Conservation (phyloP, 352 stramenopile genomes). For the Globisporangium ultimum region DNA sequence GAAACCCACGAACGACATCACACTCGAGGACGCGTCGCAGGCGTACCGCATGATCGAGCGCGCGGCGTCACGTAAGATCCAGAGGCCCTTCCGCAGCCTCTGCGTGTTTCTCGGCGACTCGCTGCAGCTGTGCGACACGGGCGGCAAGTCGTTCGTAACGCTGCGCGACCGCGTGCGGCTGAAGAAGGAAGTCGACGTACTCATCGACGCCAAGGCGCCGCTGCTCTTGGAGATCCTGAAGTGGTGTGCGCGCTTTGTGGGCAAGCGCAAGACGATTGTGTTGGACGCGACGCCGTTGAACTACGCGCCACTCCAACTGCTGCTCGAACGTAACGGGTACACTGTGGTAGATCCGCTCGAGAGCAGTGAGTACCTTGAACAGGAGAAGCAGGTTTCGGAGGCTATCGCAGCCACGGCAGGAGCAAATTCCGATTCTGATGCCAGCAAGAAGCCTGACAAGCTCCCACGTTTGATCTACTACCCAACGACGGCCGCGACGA, state of each 20-base stretch:
- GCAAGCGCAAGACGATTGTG: constrained; percentile 51
- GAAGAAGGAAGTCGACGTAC: constrained; percentile 63
- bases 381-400: constrained; percentile 12
- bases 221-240: constrained; percentile 51
- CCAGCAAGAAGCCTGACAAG: constrained; percentile 31
- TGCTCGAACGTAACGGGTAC: constrained; percentile 46
- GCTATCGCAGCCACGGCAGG: neutral
- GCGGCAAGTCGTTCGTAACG: constrained; percentile 44
- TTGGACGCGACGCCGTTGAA: constrained; percentile 55
- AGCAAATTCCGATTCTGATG: neutral
- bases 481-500: constrained; percentile 52
- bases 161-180: constrained; percentile 42
- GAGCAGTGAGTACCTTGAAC: constrained; percentile 27
- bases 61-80: constrained; percentile 31
- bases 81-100: constrained; percentile 50
- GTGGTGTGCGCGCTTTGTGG: constrained; percentile 50
- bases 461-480: constrained; percentile 59
- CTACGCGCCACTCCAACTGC: constrained; percentile 34
- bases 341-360: constrained; percentile 41
- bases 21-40: constrained; percentile 58
- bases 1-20: constrained; percentile 37
- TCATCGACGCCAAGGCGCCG: constrained; percentile 64
- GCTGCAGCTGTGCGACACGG: constrained; percentile 44
- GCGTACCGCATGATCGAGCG: constrained; percentile 58
- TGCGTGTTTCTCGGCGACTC: constrained; percentile 60